Evolutionary conservation across 1,284 basidiomycete species (phyloP).

Genomic region (Pseudozyma tsukubaensis): DNA sequence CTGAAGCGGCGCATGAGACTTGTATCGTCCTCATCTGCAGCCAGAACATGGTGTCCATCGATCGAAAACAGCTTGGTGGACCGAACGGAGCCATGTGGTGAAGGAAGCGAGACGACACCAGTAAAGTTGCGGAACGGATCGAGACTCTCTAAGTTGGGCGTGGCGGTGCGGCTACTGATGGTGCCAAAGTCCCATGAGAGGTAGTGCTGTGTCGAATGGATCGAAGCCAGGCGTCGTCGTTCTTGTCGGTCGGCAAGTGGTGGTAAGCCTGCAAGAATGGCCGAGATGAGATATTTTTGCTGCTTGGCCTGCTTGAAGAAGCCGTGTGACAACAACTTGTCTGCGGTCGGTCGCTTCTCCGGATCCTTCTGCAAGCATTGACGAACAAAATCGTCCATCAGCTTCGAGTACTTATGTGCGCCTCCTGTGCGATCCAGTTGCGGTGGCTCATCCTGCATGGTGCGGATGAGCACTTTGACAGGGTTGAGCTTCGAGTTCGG

Average conservation of each 20-base stretch:
- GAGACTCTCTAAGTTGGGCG: conserved; percentile 35
- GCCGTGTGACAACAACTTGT: conserved; percentile 79
- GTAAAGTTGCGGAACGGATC: conserved; percentile 62
- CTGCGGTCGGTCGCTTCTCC: conserved; percentile 79
- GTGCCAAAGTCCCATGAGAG: conserved; percentile 62
- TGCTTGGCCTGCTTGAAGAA: conserved; percentile 84
- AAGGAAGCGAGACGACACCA: conserved; percentile 45
- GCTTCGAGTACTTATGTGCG: conserved; percentile 80
- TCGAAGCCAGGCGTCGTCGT: conserved; percentile 45
- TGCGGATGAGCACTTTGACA: conserved; percentile 80
- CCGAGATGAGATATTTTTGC: conserved; percentile 78
- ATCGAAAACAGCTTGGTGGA: conserved; percentile 45
- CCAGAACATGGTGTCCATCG: conserved; percentile 49
- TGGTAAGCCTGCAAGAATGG: conserved; percentile 73
- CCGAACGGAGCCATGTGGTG: conserved; percentile 45
- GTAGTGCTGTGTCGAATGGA: conserved; percentile 47
- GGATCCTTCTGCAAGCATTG: conserved; percentile 87
- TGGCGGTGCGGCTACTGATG: conserved; percentile 29
- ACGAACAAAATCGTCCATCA: conserved; percentile 83
- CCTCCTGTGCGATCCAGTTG: conserved; percentile 79
- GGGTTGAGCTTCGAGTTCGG: conserved; percentile 82
- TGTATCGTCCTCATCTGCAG: conserved; percentile 36
- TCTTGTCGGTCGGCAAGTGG: conserved; percentile 60
- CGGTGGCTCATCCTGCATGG: conserved; percentile 71
- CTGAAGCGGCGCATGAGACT: conserved; percentile 27